Evolutionary conservation across 1,284 basidiomycete genomes (phyloP), one percentile per base, ranked within the genome.

Genomic region (Phlebopus sp.): DNA sequence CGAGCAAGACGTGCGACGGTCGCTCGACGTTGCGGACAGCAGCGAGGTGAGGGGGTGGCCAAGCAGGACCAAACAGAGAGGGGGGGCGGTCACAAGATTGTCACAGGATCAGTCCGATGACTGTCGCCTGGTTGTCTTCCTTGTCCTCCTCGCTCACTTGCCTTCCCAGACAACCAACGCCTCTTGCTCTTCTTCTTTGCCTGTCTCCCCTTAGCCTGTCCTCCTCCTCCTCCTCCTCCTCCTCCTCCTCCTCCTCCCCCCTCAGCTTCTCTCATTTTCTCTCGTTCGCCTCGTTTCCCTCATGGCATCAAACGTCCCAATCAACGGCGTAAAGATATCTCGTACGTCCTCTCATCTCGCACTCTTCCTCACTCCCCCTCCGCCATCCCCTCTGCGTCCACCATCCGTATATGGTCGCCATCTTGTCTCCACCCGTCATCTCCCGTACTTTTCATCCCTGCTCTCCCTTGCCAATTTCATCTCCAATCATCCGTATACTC

Each of bases 301-400:
- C 61, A 88, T 90, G 86, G 75, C 85, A 55, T 81, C 81, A 53
- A 84, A 88, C 71, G 83, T 77, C 59, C 88, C 87, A 68, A 91
- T 93, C 72, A 93, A 93, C 69, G 91, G 91, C 65, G 86, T 92
- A 71, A 92, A 88, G 79, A 81, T 92, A 63, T 87, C 88, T 69
- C 82, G 90, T 92, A 70, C 75, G 90, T 87, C 21, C 21, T 23
- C 21, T 9, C 52, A 52, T 55, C 44, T 45, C 49, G 49, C 48
- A 44, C 51, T 53, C 41, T 27, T 46, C 53, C 50, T 53, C 52
- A 39, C 43, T 47, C 49, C 52, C 39, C 29, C 49, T 55, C 55
- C 52, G 51, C 52, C n/a, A n/a, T 56, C 58, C 47, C 55, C 59
- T 61, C 10, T 4, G 27, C 8, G 5, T 8, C 25, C 44, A 19